Evolutionary conservation across 257 asterid species (phyloP).

Genomic region (Capsicum pubescens): DNA sequence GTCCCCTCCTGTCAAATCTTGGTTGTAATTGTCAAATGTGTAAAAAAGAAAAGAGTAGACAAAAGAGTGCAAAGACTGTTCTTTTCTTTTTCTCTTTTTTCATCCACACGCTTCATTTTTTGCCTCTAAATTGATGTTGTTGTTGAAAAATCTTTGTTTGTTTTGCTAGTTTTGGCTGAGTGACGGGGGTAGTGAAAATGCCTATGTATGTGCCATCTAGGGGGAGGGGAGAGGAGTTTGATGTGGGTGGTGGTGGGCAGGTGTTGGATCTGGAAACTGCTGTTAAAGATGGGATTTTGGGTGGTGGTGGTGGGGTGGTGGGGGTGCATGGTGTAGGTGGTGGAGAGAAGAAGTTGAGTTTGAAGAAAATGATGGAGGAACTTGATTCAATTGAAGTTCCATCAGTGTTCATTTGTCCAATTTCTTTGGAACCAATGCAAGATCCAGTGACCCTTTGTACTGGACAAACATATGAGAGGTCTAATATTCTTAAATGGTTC

Average conservation of each 20-base stretch:
- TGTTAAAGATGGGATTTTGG: conserved; percentile 68
- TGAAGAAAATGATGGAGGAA: conserved; percentile 44
- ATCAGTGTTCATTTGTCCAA: conserved; percentile 70
- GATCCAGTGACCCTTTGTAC: conserved; percentile 91
- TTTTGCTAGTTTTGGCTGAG: neutral
- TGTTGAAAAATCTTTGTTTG: neutral
- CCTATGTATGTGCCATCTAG: conserved; percentile 59
- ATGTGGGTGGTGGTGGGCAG: conserved; percentile 54
- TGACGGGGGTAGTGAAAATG: conserved; percentile 37
- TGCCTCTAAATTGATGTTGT: conserved; percentile 37
- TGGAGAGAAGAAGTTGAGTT: conserved; percentile 39
- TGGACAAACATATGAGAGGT: conserved; percentile 78
- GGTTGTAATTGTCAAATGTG: conserved; percentile 50
- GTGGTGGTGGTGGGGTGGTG: conserved; percentile 52
- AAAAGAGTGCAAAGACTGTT: conserved; percentile 38
- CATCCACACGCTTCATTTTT: conserved; percentile 55
- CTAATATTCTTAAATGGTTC: conserved; percentile 69
- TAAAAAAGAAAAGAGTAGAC: conserved; percentile 32
- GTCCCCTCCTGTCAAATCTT: conserved; percentile 42
- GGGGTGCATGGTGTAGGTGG: conserved; percentile 37
- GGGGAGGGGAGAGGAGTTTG: conserved; percentile 46
- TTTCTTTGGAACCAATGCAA: conserved; percentile 75
- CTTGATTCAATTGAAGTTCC: conserved; percentile 42
- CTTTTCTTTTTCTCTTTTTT: conserved; percentile 41
- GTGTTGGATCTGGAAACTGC: conserved; percentile 72